These are phyloP conservation scores for Pisolithus tinctorius DNA, from an alignment of 768 basidiomycete genomes.

Conservation along the genomic window DNA sequence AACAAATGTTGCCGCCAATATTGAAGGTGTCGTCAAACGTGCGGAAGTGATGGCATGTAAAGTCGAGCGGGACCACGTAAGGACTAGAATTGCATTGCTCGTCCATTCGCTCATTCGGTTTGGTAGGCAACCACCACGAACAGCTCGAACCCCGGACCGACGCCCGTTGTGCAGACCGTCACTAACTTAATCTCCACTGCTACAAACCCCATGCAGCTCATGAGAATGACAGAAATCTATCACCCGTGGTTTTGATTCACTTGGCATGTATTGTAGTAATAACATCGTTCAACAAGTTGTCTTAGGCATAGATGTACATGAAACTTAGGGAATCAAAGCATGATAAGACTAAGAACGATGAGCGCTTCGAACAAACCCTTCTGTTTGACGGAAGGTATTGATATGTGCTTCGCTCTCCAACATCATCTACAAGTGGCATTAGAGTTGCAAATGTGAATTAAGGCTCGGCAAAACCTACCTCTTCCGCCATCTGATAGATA, in stretches of 20 bases:
- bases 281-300: neutral
- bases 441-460: neutral
- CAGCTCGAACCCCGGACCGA: constrained; percentile 12
- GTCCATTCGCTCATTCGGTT: neutral
- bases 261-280: constrained; percentile 1
- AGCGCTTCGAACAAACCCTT: constrained; percentile 52
- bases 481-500: constrained; percentile 86
- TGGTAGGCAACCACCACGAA: constrained; percentile 9
- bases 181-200: constrained; percentile 79
- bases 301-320: neutral
- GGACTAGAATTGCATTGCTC: constrained; percentile 1
- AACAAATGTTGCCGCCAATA: constrained; percentile 50
- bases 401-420: constrained; percentile 62
- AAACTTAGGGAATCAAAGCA: neutral
- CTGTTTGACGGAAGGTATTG: constrained; percentile 67
- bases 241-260: constrained; percentile 75
- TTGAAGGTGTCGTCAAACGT: constrained; percentile 69
- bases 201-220: constrained; percentile 78
- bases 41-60: constrained; percentile 85
- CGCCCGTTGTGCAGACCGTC: constrained; percentile 72
- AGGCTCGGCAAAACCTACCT: constrained; percentile 47
- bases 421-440: constrained; percentile 53
- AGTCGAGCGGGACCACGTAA: constrained; percentile 75
- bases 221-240: constrained; percentile 80
- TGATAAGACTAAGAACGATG: constrained; percentile 14